phyloP scores from a whole-genome alignment of 768 basidiomycete genomes.

The Boletus tomentosulus region DNA sequence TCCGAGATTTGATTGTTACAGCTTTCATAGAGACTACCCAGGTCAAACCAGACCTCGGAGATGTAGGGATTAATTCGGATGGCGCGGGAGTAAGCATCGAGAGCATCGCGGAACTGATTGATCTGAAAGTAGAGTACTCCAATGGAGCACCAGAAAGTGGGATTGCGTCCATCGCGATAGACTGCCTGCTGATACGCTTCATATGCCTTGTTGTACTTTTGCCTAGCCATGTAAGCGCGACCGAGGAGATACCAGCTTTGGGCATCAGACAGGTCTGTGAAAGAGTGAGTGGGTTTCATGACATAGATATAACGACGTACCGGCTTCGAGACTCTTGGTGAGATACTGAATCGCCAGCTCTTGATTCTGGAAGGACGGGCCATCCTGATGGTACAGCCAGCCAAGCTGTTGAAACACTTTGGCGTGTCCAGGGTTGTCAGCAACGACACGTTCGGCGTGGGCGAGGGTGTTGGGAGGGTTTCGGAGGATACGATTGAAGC shows the following conservation, averaged over 20 bases:
- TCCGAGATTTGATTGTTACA: constrained; percentile 99
- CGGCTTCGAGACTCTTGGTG: constrained; percentile 92
- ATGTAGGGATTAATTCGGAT: constrained; percentile 99
- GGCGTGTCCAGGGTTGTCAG: constrained; percentile 89
- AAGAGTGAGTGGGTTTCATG: neutral
- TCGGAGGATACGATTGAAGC: constrained; percentile 94
- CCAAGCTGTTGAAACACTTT: constrained; percentile 98
- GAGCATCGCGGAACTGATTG: constrained; percentile 97
- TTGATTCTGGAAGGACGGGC: constrained; percentile 94
- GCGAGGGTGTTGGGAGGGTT: constrained; percentile 95
- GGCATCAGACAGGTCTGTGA: constrained; percentile 85
- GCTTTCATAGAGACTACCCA: constrained; percentile 93
- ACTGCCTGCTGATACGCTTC: constrained; percentile 99
- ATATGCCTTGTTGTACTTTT: constrained; percentile 99
- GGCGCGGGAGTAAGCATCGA: constrained; percentile 97
- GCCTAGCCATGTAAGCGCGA: constrained; percentile 97
- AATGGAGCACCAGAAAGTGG: constrained; percentile 99
- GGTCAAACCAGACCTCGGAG: constrained; percentile 73
- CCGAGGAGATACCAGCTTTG: constrained; percentile 99
- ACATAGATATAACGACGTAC: constrained; percentile 52
- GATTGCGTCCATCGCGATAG: constrained; percentile 97
- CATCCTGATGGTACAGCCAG: constrained; percentile 96
- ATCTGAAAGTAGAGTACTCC: constrained; percentile 99
- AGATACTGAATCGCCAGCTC: constrained; percentile 91
- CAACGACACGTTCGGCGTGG: constrained; percentile 90